These are phyloP conservation scores for Kickxella alabastrina DNA, from an alignment of 192 early-diverging fungal species.

Conservation along the genomic window DNA sequence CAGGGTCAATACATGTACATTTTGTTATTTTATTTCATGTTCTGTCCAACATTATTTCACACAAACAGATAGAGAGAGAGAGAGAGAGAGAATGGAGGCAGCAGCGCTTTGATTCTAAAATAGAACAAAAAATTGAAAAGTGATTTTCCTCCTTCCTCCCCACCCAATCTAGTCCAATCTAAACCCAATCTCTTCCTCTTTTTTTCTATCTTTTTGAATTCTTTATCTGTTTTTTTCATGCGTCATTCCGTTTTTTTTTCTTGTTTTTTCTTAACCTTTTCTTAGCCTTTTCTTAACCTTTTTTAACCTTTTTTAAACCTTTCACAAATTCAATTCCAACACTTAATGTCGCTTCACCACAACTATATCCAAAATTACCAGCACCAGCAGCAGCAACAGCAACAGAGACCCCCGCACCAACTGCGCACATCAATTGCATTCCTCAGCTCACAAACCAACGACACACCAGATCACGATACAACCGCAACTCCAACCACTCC, in stretches of 20 bases:
- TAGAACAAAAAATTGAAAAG: neutral
- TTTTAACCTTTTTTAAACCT: neutral
- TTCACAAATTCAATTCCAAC: slow-evolving; percentile 1
- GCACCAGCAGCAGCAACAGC: too few species aligned
- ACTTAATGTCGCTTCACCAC: slow-evolving; percentile 3
- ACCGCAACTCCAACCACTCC: neutral
- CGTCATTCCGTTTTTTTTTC: neutral
- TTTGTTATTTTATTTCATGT: too few species aligned
- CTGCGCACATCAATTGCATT: slow-evolving; percentile 34
- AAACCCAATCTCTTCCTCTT: neutral
- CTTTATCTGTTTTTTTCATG: neutral
- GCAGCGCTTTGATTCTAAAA: too few species aligned
- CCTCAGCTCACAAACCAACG: slow-evolving; percentile 16
- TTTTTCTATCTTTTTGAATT: neutral
- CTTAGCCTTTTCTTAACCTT: neutral
- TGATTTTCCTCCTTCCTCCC: neutral
- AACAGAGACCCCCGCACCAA: slow-evolving; percentile 6
- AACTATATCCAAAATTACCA: too few species aligned
- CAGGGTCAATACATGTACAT: too few species aligned
- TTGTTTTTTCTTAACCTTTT: neutral
- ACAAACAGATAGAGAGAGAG: too few species aligned
- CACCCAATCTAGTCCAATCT: too few species aligned
- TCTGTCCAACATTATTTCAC: too few species aligned
- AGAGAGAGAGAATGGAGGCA: too few species aligned
- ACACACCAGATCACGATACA: neutral